Conservation (phyloP, 495 filamentous ascomycete species). For the Clavariopsis aquatica region DNA sequence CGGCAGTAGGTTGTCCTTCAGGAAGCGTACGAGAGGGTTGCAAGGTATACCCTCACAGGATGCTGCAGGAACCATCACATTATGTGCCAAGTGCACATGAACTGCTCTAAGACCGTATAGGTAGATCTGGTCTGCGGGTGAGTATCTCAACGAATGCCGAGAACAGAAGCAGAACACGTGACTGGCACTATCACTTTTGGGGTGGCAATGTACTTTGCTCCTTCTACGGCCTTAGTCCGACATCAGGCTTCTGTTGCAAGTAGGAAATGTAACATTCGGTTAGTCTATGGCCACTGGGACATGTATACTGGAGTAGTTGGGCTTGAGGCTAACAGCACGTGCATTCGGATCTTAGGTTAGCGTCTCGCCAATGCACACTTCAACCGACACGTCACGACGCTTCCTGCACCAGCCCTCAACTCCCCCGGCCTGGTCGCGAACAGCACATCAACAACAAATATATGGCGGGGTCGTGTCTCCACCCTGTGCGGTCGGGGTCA, state of each 20-base stretch:
- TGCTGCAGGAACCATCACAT: background rate
- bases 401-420: background rate
- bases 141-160: too few relatives aligned
- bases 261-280: too few relatives aligned
- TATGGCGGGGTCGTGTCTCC: background rate
- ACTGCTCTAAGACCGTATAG: background rate
- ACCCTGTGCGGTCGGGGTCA: conserved; percentile 1
- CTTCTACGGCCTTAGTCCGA: too few relatives aligned
- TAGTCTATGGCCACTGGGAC: too few relatives aligned
- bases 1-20: background rate
- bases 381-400: background rate
- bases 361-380: background rate
- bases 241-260: too few relatives aligned
- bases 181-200: background rate
- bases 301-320: too few relatives aligned
- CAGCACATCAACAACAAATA: conserved; percentile 3
- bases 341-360: background rate
- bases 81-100: background rate
- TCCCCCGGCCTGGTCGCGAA: background rate
- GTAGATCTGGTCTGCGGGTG: too few relatives aligned
- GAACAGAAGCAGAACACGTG: background rate
- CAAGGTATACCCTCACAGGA: background rate
- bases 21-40: background rate
- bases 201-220: too few relatives aligned
- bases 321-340: background rate